phyloP scores from a whole-genome alignment of 345 rosid genomes.

The Camelina sativa region DNA sequence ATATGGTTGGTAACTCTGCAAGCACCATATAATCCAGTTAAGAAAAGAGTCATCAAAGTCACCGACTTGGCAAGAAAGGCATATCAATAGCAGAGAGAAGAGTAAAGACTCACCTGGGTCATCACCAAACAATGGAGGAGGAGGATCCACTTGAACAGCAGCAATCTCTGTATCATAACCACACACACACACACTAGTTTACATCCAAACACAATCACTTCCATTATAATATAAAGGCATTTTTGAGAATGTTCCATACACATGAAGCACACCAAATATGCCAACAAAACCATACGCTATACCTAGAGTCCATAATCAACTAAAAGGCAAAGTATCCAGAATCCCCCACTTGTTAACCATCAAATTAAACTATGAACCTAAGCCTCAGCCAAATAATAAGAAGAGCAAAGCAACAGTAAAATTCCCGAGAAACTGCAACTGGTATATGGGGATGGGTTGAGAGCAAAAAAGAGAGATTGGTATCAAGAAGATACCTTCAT shows the following conservation, averaged over 20 bases:
- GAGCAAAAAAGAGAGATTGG: neutral
- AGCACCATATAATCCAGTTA: constrained; percentile 10
- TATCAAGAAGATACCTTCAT: constrained; percentile 18
- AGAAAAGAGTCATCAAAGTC: neutral
- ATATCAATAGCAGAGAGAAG: neutral
- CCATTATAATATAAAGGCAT: too few species aligned
- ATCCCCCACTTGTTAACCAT: neutral
- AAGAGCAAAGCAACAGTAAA: neutral
- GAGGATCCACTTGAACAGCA: constrained; percentile 32
- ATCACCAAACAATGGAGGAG: constrained; percentile 31
- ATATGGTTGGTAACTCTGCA: constrained; percentile 14
- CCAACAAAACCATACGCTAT: neutral
- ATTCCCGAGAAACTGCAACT: neutral
- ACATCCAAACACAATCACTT: too few species aligned
- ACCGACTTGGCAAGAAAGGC: neutral
- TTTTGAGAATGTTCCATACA: too few species aligned
- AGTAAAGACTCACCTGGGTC: constrained; percentile 14
- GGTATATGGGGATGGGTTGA: neutral
- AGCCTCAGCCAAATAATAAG: neutral
- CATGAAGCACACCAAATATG: too few species aligned
- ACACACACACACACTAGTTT: neutral
- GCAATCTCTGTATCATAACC: constrained; percentile 30
- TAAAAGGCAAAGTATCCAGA: neutral
- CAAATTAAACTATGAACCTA: neutral
- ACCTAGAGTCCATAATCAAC: neutral